A percentile compares a stretch with the other conserved stretches of the same genome.
Evolutionary conservation across 2,329 filamentous ascomycete species (phyloP).

Genomic region (Allantophomopsis lycopodina): DNA sequence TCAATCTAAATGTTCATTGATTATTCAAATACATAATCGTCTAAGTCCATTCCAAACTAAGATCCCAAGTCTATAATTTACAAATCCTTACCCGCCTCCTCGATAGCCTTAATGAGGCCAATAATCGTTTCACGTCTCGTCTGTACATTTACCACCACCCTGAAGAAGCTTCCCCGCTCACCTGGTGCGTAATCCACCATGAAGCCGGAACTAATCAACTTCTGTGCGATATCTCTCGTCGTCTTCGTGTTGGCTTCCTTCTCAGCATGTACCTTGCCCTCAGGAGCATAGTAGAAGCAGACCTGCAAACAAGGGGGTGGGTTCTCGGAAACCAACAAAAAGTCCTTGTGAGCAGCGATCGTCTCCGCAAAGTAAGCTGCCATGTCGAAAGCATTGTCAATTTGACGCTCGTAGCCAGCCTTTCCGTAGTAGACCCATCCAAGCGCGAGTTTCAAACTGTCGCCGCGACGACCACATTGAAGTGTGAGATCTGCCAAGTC

Average conservation of each 20-base stretch:
- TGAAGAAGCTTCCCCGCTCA: constrained; percentile 49
- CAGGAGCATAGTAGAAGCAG: constrained; percentile 76
- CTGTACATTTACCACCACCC: constrained; percentile 52
- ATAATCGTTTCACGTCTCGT: constrained; percentile 47
- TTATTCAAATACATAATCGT: too few relatives aligned
- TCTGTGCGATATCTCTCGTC: constrained; percentile 39
- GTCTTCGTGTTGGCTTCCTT: constrained; percentile 33
- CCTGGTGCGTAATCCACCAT: constrained; percentile 47
- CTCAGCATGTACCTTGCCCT: constrained; percentile 29
- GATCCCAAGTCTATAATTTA: background rate
- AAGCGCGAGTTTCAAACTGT: constrained; percentile 76
- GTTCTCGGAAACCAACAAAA: constrained; percentile 60
- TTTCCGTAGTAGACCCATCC: constrained; percentile 83
- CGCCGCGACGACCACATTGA: constrained; percentile 80
- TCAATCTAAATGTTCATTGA: too few relatives aligned
- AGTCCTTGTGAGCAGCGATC: constrained; percentile 39
- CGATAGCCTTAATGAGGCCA: constrained; percentile 44
- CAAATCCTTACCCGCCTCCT: constrained; percentile 15
- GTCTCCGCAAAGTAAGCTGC: constrained; percentile 54
- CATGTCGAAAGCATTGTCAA: constrained; percentile 60
- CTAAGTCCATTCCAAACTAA: too few relatives aligned
- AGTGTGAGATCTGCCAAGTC: constrained; percentile 87
- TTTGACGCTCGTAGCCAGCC: constrained; percentile 53
- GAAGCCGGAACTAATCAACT: constrained; percentile 44
- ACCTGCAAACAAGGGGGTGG: constrained; percentile 85